Conservation (phyloP, 352 stramenopile genomes). For the Aphanomyces stellatus region DNA sequence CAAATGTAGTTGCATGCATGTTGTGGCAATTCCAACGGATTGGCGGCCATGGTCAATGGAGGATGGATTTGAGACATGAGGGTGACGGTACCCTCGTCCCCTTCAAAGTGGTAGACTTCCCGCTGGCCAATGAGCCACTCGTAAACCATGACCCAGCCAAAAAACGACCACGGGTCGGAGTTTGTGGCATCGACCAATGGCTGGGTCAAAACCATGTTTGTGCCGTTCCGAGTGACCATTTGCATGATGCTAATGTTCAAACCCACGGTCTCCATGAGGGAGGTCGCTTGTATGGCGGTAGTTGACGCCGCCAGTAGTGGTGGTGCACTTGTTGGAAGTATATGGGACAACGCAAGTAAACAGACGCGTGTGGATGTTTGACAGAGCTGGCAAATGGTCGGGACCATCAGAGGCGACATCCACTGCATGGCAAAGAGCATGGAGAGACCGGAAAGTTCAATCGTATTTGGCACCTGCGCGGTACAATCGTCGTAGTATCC, state of each 20-base stretch:
- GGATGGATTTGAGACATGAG: not conserved
- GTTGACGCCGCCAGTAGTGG: not conserved
- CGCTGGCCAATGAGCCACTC: constrained; percentile 3
- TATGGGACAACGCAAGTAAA: no score
- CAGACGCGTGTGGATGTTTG: no score
- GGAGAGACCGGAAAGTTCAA: not conserved
- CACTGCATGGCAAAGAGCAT: not conserved
- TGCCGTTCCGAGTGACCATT: not conserved
- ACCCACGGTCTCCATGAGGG: not conserved
- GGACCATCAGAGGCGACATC: not conserved
- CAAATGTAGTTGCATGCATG: constrained; percentile 17
- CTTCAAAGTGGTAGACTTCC: constrained; percentile 7
- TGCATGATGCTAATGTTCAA: not conserved
- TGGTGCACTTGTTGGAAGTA: not conserved
- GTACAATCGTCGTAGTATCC: constrained; percentile 18
- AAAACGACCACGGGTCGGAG: not conserved
- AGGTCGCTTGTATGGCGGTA: not conserved
- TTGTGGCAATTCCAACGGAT: constrained; percentile 7
- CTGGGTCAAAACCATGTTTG: not conserved
- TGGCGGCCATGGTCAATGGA: not conserved
- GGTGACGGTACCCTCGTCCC: not conserved
- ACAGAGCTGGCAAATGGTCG: not conserved
- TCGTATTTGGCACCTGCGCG: not conserved
- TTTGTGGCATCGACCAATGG: not conserved
- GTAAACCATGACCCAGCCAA: constrained; percentile 12